These are phyloP conservation scores for Penicillium coprophilum DNA, from an alignment of 495 filamentous ascomycete genomes.

Conservation along the genomic window DNA sequence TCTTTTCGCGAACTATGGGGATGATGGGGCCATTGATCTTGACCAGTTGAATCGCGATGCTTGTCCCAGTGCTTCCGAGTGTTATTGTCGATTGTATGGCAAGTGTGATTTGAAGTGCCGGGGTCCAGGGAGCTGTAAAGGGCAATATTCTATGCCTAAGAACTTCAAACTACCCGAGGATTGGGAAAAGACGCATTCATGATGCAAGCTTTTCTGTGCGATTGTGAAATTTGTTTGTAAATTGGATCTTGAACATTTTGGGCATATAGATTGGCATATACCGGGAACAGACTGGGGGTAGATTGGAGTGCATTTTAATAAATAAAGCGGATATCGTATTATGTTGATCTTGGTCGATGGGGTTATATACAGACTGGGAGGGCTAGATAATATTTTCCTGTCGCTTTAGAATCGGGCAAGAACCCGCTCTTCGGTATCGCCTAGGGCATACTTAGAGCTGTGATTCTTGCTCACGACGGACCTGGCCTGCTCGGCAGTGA, in stretches of 20 bases:
- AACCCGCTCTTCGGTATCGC: constrained; percentile 70
- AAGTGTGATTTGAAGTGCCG: constrained; percentile 35
- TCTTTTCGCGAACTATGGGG: constrained; percentile 34
- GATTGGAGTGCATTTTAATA: not conserved
- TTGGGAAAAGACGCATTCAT: constrained; percentile 34
- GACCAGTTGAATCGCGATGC: constrained; percentile 38
- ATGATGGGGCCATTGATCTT: constrained; percentile 40
- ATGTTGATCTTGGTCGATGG: constrained; percentile 6
- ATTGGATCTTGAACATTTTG: constrained; percentile 11
- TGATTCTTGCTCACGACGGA: constrained; percentile 67
- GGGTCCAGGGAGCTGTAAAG: constrained; percentile 31
- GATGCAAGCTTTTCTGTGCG: constrained; percentile 1
- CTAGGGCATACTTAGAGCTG: constrained; percentile 70
- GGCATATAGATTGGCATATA: constrained; percentile 1
- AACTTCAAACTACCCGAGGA: constrained; percentile 39
- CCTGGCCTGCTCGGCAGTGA: constrained; percentile 72
- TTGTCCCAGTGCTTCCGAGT: constrained; percentile 42
- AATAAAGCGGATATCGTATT: constrained; percentile 13
- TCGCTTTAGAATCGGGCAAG: constrained; percentile 54
- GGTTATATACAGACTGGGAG: constrained; percentile 22
- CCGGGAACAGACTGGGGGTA: not conserved
- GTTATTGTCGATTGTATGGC: constrained; percentile 48
- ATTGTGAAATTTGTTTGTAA: not conserved
- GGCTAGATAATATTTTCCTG: not conserved
- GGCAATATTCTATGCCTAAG: constrained; percentile 39